Percentiles rank a stretch among this genome's conserved stretches.
Evolutionary conservation across 768 basidiomycete species (phyloP).

Genomic region (Amanita rimosa): DNA sequence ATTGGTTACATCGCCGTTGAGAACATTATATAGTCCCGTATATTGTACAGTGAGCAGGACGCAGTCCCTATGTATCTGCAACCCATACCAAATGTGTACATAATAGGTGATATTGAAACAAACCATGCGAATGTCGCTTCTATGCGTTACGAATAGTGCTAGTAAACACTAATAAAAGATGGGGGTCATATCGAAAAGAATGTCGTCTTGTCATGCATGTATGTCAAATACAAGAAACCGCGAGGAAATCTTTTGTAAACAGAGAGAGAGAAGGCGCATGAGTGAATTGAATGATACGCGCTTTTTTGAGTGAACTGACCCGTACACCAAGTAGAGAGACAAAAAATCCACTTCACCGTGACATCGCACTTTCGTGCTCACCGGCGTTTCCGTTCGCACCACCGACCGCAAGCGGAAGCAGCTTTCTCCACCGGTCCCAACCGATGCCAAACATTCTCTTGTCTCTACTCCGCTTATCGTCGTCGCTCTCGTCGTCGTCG

Average conservation of each 20-base stretch:
- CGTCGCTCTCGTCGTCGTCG: constrained; percentile 9
- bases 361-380: neutral
- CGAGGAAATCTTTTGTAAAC: neutral
- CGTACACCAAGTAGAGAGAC: neutral
- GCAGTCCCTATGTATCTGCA: constrained; percentile 1
- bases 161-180: no score
- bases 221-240: neutral
- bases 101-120: constrained; percentile 1
- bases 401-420: constrained; percentile 6
- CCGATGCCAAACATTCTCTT: constrained; percentile 9
- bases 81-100: constrained; percentile 2
- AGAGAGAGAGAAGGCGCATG: neutral
- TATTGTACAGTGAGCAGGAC: constrained; percentile 5
- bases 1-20: neutral
- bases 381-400: neutral
- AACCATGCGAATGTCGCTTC: neutral
- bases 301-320: neutral
- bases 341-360: neutral
- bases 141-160: no score
- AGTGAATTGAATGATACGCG: neutral
- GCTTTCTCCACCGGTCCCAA: constrained; percentile 11
- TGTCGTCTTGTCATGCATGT: neutral
- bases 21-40: neutral
- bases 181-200: no score
- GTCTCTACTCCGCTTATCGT: constrained; percentile 6